Evolutionary conservation across 352 stramenopile species (phyloP), one percentile per base, ranked within the genome.

Genomic region (Aphanomyces invadans): DNA sequence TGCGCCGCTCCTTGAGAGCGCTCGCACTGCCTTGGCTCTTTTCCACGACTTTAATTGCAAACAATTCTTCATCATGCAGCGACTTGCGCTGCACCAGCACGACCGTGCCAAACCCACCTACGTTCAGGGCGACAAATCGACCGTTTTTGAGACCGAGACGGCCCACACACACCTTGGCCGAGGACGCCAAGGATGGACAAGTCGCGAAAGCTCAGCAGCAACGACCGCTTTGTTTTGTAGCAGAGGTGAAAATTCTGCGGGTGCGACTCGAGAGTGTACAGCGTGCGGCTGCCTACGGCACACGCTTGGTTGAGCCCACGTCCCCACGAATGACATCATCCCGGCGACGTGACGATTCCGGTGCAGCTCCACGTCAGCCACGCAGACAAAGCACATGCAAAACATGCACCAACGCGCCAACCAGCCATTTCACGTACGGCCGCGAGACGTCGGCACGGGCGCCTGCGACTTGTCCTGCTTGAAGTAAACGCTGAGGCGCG

Each of bases 401-500:
- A n/a, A n/a, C n/a, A n/a, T n/a, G n/a, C n/a, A n/a, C n/a, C n/a
- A n/a, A n/a, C n/a, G n/a, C n/a, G n/a, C n/a, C n/a, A n/a, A n/a
- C n/a, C n/a, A n/a, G n/a, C n/a, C n/a, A n/a, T n/a, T n/a, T n/a
- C 29, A 57, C 32, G 39, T 49, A 48, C 60, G 60, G 17, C 10
- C 23, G 4, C 78, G 77, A 9, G 66, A 57, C 31, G 71, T 79
- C n/a, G 73, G 69, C 48, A 73, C 74, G 9, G 65, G 67, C 48
- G 76, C 77, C 5, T 64, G 55, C 15, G 72, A 49, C 9, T 70
- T 74, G 31, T 80, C 80, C 67, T 90, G 84, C 55, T 82, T 82
- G 75, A 94, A 94, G 21, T 83, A 89, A 19, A 94, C 74, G 62
- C 90, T 83, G 17, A 89, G 73, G n/a, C 86, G 81, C 53, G 82